These are phyloP conservation scores for Pythium plurisporium DNA, from an alignment of 352 stramenopile genomes.

Conservation along the genomic window DNA sequence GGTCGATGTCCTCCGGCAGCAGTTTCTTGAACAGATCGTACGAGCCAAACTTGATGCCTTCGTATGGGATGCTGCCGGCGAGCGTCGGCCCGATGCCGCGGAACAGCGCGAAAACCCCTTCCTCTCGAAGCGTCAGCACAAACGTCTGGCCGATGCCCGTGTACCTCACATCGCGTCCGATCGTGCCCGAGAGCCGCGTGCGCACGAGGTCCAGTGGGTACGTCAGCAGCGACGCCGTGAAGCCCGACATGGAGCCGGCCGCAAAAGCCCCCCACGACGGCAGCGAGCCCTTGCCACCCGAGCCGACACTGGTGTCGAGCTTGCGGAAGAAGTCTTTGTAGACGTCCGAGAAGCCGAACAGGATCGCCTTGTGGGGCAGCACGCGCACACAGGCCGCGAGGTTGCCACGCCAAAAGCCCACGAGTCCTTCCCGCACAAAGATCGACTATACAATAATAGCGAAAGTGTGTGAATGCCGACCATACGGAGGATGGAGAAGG, in stretches of 20 bases:
- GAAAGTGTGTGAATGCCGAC: background rate
- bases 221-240: slow-evolving; percentile 81
- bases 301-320: slow-evolving; percentile 11
- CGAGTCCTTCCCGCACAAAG: slow-evolving; percentile 43
- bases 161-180: slow-evolving; percentile 61
- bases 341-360: slow-evolving; percentile 84
- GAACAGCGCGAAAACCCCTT: slow-evolving; percentile 60
- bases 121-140: slow-evolving; percentile 59
- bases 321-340: slow-evolving; percentile 77
- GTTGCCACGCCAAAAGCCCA: slow-evolving; percentile 78
- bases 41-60: slow-evolving; percentile 80
- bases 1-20: slow-evolving; percentile 54
- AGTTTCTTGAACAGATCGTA: slow-evolving; percentile 64
- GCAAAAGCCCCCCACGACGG: slow-evolving; percentile 59
- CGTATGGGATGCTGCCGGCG: slow-evolving; percentile 67
- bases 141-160: slow-evolving; percentile 70
- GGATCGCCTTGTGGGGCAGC: slow-evolving; percentile 73
- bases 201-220: slow-evolving; percentile 85
- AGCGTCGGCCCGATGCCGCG: slow-evolving; percentile 69
- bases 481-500: background rate
- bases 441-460: slow-evolving; percentile 30
- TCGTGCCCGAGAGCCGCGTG: slow-evolving; percentile 73
- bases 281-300: slow-evolving; percentile 22
- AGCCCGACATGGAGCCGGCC: slow-evolving; percentile 67
- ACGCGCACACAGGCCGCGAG: slow-evolving; percentile 69